Evolutionary conservation across 2,329 filamentous ascomycete species (phyloP), one percentile per base, ranked within the genome.

Genomic region (Mycosphaerelloides madeirae): DNA sequence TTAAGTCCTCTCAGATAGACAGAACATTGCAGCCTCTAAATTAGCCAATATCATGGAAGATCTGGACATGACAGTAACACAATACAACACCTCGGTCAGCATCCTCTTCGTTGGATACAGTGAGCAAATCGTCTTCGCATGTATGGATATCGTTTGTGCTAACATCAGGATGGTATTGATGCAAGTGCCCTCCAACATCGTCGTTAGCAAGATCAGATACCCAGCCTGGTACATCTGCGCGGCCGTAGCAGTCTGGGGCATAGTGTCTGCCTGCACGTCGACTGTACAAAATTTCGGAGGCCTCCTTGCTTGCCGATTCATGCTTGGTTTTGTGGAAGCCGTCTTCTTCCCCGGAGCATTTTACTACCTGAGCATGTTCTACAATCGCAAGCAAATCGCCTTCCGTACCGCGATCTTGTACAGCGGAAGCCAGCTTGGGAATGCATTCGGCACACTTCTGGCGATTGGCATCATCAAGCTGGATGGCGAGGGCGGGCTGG

Each of bases 321-420:
- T 68, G 34, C 59, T 71, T 6, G 66, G 67, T 31, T 38, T 55
- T 15, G 53, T 66, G 1, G 63, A 62, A 16, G 66, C 67, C 16
- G 56, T 58, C 28, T 62, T 60, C 49, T 63, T 64, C 38, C 66
- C 66, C 1, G 69, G 68, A 18, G 68, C 65, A 19, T 64, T 69
- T 31, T 73, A 68, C 51, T 65, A 68, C 22, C 60, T 72, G 6
- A 63, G 58, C 12, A 64, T 62, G 3, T 73, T 68, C 62, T 73
- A 73, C 55, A 68, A 61, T 3, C 63, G 63, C 32, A 42, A 51
- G 15, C 65, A 70, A 48, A 62, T 70, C 13, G 67, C 60, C 2
- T 64, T 64, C 35, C 59, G 68, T 3, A 59, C 66, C 3, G 63
- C 65, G 1, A 60, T 58, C 11, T 58, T 70, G 2, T 69, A 66